A percentile compares a stretch with the other conserved stretches of the same genome.
Evolutionary conservation across 352 stramenopile genomes (phyloP).

Genomic region (Peronospora farinosa): DNA sequence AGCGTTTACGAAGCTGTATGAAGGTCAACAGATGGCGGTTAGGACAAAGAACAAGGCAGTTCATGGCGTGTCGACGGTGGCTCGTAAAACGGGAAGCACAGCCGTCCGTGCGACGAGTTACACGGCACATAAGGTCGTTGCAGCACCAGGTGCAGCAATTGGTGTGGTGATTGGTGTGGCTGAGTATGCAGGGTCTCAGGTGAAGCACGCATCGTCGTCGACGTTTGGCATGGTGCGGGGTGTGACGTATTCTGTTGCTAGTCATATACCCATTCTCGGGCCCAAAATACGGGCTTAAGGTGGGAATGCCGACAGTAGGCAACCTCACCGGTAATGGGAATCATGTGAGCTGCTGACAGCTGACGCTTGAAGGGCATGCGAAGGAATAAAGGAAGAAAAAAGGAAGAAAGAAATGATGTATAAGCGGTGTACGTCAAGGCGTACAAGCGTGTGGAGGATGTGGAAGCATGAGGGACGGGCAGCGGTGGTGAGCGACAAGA

Average conservation of each 20-base stretch:
- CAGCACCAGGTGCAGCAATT: conserved; percentile 26
- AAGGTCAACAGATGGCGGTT: conserved; percentile 55
- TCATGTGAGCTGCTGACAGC: conserved; percentile 15
- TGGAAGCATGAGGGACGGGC: conserved; percentile 24
- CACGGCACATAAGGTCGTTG: conserved; percentile 37
- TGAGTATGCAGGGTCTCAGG: conserved; percentile 53
- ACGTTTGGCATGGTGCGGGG: conserved; percentile 47
- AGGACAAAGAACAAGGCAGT: conserved; percentile 60
- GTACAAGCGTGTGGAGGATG: conserved; percentile 18
- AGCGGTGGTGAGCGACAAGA: conserved; percentile 14
- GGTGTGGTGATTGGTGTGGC: conserved; percentile 37
- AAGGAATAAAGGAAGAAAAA: conserved; percentile 20
- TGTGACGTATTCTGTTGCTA: conserved; percentile 50
- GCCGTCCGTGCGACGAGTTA: conserved; percentile 53
- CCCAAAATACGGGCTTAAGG: conserved; percentile 61
- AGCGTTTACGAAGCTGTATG: conserved; percentile 57
- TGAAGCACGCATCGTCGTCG: conserved; percentile 62
- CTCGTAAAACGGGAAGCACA: conserved; percentile 35
- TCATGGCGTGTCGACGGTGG: conserved; percentile 29
- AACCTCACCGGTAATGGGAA: conserved; percentile 39
- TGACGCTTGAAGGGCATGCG: conserved; percentile 20
- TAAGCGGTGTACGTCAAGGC: conserved; percentile 20
- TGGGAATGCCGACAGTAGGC: conserved; percentile 33
- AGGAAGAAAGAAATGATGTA: conserved; percentile 28
- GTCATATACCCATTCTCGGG: conserved; percentile 56